Evolutionary conservation across 768 basidiomycete genomes (phyloP).

Genomic region (Russula sp.): DNA sequence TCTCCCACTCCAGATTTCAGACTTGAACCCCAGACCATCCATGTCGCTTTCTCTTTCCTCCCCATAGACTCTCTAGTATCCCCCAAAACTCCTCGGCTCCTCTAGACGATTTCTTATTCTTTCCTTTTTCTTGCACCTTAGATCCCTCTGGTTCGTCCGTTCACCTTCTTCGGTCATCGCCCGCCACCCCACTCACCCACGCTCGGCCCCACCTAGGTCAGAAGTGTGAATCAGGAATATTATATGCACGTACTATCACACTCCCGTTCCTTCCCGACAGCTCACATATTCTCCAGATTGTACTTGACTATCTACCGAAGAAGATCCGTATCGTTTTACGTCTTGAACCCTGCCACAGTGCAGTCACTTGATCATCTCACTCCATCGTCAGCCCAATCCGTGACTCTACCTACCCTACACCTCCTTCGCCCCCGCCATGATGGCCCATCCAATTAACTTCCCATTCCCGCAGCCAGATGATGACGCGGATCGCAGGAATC

Average conservation of each 20-base stretch:
- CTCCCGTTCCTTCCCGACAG: not conserved
- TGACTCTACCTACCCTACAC: slow-evolving; percentile 30
- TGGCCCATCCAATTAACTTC: slow-evolving; percentile 38
- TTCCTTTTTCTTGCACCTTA: slow-evolving; percentile 20
- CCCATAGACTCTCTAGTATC: slow-evolving; percentile 26
- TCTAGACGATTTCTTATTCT: slow-evolving; percentile 25
- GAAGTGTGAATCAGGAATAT: slow-evolving; percentile 17
- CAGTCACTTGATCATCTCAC: slow-evolving; percentile 14
- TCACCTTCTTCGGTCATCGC: not conserved
- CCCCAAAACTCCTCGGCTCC: not conserved
- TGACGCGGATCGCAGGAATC: slow-evolving; percentile 59
- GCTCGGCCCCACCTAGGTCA: slow-evolving; percentile 12
- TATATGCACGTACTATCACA: slow-evolving; percentile 24
- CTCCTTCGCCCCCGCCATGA: slow-evolving; percentile 34
- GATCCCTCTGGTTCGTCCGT: slow-evolving; percentile 16
- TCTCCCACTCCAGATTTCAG: slow-evolving; percentile 12
- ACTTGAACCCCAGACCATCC: slow-evolving; percentile 7
- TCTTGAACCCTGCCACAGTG: slow-evolving; percentile 16
- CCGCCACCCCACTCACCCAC: not conserved
- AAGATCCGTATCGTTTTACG: slow-evolving; percentile 25
- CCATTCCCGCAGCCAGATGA: slow-evolving; percentile 41
- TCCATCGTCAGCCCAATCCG: slow-evolving; percentile 8
- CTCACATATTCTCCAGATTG: slow-evolving; percentile 23
- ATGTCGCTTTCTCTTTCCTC: slow-evolving; percentile 19
- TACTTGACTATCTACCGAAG: slow-evolving; percentile 26